Base-by-base conservation (phyloP, 306 rosid genomes). In the Sophora flavescens region DNA sequence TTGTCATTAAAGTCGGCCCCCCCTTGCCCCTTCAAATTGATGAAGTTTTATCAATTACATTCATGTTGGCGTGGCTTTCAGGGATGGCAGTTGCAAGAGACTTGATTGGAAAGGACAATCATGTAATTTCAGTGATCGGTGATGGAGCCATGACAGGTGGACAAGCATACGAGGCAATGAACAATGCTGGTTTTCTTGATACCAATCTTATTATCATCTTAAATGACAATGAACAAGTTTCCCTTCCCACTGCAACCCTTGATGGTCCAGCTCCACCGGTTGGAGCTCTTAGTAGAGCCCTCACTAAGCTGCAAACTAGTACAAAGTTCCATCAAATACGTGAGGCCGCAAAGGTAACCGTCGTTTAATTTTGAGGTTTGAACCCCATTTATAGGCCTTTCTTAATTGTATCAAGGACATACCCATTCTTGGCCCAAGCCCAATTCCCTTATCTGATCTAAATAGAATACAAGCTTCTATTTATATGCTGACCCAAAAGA, bases 141-240 rank as follows among this genome's bases (percentile, higher is more conserved):
- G 96, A 90, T 35, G 92, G 92, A 8, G 92, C 91, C 14, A 88
- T 90, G 96, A 90, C 92, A 0, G 96, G 86, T 0, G 96, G 96
- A 33, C 89, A 88, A 74, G 96, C 91, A 6, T 90, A 86, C 17
- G 92, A 90, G 80, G 92, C 92, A n/a, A 77, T 90, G 80, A 90
- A 90, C 84, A 90, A 90, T 6, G 92, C 96, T 7, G 96, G 96
- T 3, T 90, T 80, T 50, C 88, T 90, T 10, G 86, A 78, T 58
- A 63, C 88, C n/a, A 86, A 90, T 59, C 82, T 90, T 30, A 88
- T 90, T 50, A 79, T 88, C 42, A 88, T 90, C 30, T 71, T 90
- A 61, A 90, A 90, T 22, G 95, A 90, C 74, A 90, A 88, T 17
- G 72, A 85, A 35, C 96, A 90, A 77, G 90, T 90, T 68, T 90